Evolutionary conservation across 75 land plant species (phyloP).

Genomic region (Pinus tabuliformis): DNA sequence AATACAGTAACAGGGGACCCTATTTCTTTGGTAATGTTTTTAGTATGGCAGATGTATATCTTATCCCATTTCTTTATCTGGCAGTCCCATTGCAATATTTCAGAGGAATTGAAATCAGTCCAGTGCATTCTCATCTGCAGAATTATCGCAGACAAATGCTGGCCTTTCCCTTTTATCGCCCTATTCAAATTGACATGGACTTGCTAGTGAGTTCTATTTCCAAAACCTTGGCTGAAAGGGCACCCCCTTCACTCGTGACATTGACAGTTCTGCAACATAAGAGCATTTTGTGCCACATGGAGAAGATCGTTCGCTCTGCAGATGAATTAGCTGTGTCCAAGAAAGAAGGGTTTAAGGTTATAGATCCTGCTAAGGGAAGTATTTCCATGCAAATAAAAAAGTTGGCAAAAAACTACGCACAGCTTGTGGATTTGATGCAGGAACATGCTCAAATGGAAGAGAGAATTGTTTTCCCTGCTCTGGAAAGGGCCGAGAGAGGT

Average conservation of each 20-base stretch:
- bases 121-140: slow-evolving; percentile 16
- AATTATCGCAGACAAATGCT: slow-evolving; percentile 30
- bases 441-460: slow-evolving; percentile 99
- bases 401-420: slow-evolving; percentile 50
- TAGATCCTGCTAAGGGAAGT: slow-evolving; percentile 35
- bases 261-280: slow-evolving; percentile 61
- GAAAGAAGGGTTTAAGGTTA: slow-evolving; percentile 12
- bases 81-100: slow-evolving; percentile 20
- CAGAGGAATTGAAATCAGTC: slow-evolving; percentile 32
- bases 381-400: slow-evolving; percentile 47
- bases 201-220: slow-evolving; percentile 18
- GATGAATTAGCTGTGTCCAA: slow-evolving; percentile 46
- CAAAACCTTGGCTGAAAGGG: slow-evolving; percentile 14
- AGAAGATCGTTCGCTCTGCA: slow-evolving; percentile 52
- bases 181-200: slow-evolving; percentile 30
- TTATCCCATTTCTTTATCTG: slow-evolving; percentile 38
- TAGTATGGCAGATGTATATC: slow-evolving; percentile 45
- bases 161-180: slow-evolving; percentile 25
- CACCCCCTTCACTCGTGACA: slow-evolving; percentile 44
- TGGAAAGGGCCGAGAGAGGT: slow-evolving; percentile 70
- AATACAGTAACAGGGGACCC: slow-evolving; percentile 22
- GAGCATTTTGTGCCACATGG: slow-evolving; percentile 70
- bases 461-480: slow-evolving; percentile 63
- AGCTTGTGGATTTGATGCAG: slow-evolving; percentile 63
- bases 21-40: slow-evolving; percentile 40